Evolutionary conservation across 768 basidiomycete genomes (phyloP), one percentile per base, ranked within the genome.

Genomic region (Cystobasidium onofrii): DNA sequence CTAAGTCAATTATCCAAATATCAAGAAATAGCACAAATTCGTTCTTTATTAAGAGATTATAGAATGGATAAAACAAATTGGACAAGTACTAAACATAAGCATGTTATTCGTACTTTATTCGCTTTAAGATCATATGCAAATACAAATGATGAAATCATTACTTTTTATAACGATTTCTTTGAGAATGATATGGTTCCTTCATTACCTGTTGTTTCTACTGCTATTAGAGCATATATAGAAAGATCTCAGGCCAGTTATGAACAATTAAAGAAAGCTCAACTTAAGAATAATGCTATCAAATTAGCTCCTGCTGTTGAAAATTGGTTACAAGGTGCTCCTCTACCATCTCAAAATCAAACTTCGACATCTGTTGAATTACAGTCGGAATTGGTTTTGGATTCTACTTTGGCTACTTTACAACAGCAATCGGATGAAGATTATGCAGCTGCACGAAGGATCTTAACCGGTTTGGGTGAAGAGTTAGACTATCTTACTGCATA

Each of bases 351-450:
- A 29, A 36, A 55, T 12, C 33, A 60, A 52, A 27, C 2, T 20
- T 55, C 54, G 54, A 20, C 50, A 1, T 36, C 27, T 33, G 34
- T 10, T 31, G 69, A 27, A 60, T 15, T 34, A 29, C 29, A 60
- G 20, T 60, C 33, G 10, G 57, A 12, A 29, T 17, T 60, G 17
- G 15, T 20, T 6, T 27, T 13, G 23, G 57, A 60, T 4, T 60
- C 69, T 25, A 71, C 25, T 7, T 36, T 71, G 20, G 31, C 55
- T n/a, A 44, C 69, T 1, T 55, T 71, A n/a, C 69, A 36, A 55
- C 54, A 71, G 36, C 69, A 71, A 44, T 36, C 69, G 20, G 69
- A 71, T 55, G 69, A 55, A 44, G 69, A 71, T 34, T 71, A 71
- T 27, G 2, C 31, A 18, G 29, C 55, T 36, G 69, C 69, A 33